Percentiles rank a stretch among this genome's conserved stretches.
These are phyloP conservation scores for Ceratobasidium sp. DNA, from an alignment of 1,284 basidiomycete genomes.

Conservation along the genomic window DNA sequence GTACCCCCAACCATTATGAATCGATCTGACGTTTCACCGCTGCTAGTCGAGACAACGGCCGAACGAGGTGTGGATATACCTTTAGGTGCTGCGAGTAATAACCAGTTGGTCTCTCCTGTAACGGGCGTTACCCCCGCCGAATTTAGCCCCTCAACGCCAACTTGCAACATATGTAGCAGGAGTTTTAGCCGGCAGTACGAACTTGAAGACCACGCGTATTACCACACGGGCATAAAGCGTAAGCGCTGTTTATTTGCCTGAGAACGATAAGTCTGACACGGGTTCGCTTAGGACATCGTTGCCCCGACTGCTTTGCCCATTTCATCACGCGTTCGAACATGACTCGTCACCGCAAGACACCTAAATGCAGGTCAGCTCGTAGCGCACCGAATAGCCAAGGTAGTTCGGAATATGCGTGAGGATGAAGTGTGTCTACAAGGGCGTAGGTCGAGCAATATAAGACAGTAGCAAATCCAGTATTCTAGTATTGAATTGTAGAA, in stretches of 20 bases:
- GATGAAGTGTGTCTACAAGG: background rate
- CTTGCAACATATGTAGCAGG: background rate
- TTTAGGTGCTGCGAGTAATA: background rate
- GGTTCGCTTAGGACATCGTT: background rate
- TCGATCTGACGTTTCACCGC: background rate
- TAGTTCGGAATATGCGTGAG: background rate
- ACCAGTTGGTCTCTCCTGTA: background rate
- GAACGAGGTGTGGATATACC: background rate
- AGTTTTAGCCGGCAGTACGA: background rate
- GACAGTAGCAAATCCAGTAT: no score
- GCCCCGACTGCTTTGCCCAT: background rate
- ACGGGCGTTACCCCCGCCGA: background rate
- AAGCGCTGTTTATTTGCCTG: background rate
- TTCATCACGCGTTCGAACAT: conserved; percentile 5
- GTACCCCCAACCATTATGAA: background rate
- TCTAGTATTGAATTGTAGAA: no score
- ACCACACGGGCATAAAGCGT: conserved; percentile 14
- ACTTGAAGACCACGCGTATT: conserved; percentile 5
- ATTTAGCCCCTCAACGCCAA: background rate
- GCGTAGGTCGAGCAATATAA: no score
- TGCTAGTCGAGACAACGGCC: background rate
- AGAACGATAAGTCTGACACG: background rate
- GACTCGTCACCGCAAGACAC: conserved; percentile 4
- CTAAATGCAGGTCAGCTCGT: background rate
- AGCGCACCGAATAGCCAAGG: background rate